Conservation (phyloP, 1,284 basidiomycete species). For the Leccinum pachyderme region DNA sequence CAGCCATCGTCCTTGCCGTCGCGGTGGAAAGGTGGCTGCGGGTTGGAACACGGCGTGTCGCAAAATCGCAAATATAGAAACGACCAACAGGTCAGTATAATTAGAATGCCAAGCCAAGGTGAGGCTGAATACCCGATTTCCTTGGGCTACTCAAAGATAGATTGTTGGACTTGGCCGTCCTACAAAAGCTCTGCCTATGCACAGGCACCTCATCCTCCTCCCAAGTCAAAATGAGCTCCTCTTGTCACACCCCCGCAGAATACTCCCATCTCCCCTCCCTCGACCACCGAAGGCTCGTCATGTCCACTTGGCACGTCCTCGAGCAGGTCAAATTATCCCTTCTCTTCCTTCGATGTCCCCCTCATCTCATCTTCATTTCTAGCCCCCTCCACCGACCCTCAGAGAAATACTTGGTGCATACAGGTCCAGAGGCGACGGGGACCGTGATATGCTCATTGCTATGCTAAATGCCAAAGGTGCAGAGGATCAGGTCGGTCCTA, state of each 20-base stretch:
- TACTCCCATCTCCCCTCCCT: slow-evolving; percentile 21
- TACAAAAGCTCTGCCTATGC: slow-evolving; percentile 37
- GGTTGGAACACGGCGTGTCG: slow-evolving; percentile 3
- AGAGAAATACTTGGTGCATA: slow-evolving; percentile 85
- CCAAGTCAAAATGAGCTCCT: slow-evolving; percentile 26
- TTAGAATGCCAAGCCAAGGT: slow-evolving; percentile 40
- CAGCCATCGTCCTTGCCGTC: background rate
- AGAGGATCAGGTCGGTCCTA: slow-evolving; percentile 74
- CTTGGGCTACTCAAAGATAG: slow-evolving; percentile 36
- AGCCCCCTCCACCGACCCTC: slow-evolving; percentile 75
- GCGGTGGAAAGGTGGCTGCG: background rate
- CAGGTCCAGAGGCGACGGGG: slow-evolving; percentile 79
- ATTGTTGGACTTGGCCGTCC: slow-evolving; percentile 38
- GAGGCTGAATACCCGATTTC: slow-evolving; percentile 36
- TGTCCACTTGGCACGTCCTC: slow-evolving; percentile 45
- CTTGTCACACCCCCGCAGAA: slow-evolving; percentile 28
- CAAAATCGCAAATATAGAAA: slow-evolving; percentile 25
- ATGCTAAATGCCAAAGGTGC: slow-evolving; percentile 88
- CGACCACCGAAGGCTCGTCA: slow-evolving; percentile 36
- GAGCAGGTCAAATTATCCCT: slow-evolving; percentile 41
- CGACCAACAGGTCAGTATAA: slow-evolving; percentile 20
- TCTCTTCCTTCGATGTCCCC: background rate
- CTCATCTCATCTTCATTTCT: slow-evolving; percentile 24
- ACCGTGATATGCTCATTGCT: slow-evolving; percentile 83
- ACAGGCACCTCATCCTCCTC: slow-evolving; percentile 9